These are phyloP conservation scores for Gossypium thurberi DNA, from an alignment of 345 rosid genomes.

Conservation along the genomic window DNA sequence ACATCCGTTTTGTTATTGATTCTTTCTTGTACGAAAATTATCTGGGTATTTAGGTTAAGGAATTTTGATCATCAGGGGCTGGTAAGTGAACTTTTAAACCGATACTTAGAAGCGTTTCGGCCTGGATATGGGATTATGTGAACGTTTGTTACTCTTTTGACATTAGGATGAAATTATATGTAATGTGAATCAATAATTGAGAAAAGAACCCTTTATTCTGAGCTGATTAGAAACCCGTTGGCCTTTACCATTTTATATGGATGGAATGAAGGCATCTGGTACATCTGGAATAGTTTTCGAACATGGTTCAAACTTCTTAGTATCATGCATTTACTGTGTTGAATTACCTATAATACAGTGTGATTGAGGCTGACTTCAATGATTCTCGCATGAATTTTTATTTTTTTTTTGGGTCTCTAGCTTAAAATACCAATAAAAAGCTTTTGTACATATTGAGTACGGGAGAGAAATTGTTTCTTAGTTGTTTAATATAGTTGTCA, in stretches of 20 bases:
- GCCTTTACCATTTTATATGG: background rate
- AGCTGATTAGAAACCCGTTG: background rate
- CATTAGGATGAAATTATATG: background rate
- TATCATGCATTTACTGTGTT: background rate
- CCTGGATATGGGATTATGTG: background rate
- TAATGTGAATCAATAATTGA: background rate
- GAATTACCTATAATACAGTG: background rate
- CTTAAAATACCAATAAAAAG: slow-evolving; percentile 1
- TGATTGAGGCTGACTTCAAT: background rate
- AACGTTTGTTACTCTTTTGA: background rate
- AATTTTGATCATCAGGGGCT: background rate
- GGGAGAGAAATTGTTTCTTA: background rate
- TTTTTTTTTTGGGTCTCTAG: background rate
- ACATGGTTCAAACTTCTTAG: background rate
- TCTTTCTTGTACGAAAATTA: background rate
- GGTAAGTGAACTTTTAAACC: background rate
- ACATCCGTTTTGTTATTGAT: background rate
- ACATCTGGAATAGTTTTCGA: background rate
- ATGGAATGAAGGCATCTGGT: background rate
- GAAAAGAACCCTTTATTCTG: background rate
- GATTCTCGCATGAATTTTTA: background rate
- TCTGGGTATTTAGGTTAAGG: background rate
- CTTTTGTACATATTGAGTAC: background rate
- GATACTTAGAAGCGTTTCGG: background rate
- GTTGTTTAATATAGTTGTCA: background rate